Base-by-base conservation (phyloP, 2,329 filamentous ascomycete species). In the Colletotrichum tamarilloi region DNA sequence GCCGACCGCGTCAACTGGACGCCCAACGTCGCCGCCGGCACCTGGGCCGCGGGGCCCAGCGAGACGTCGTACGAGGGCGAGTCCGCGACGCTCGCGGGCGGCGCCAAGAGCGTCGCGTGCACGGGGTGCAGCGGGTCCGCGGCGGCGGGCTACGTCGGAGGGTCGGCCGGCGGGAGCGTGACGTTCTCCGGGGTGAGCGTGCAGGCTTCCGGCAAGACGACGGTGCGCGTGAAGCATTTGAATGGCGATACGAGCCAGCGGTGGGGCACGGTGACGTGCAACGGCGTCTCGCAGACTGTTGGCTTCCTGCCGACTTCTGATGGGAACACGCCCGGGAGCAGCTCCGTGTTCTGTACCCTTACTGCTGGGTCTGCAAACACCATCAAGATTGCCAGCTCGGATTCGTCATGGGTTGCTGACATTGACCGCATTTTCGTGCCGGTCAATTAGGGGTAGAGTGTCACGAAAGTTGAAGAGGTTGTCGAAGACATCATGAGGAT, bases 1-100 rank as follows among this genome's bases (percentile, higher is more conserved):
- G 80, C 84, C 65, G 87, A 91, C 79, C 79, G 83, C 38, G 88
- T 89, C 8, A 89, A 87, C 74, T 92, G 90, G 90, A 79, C 87
- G 0, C 82, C 87, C 1, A 79, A 90, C 67, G 82, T 84, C 0
- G 76, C 77, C 4, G 80, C 82, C 0, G 87, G 87, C 0, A 84
- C 83, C 0, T 88, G 86, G 82, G 76, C 82, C 2, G 77, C 82
- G 0, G 85, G 83, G 8, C 84, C 87, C 1, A 76, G 78, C 6
- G 86, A 91, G 78, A 87, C 82, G 2, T 79, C 78, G 8, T 85
- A 87, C 63, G 89, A 92, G 77, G 89, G 85, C 42, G 90, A 92
- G 77, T 73, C 81, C 0, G 87, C 82, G 0, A 80, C 80, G 0
- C 82, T 90, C n/a, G 81, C 82, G 1, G 83, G 84, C 64, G 86